Percentiles rank a stretch among this genome's conserved stretches.
phyloP scores from a whole-genome alignment of 345 rosid species.

The Murraya koenigii region DNA sequence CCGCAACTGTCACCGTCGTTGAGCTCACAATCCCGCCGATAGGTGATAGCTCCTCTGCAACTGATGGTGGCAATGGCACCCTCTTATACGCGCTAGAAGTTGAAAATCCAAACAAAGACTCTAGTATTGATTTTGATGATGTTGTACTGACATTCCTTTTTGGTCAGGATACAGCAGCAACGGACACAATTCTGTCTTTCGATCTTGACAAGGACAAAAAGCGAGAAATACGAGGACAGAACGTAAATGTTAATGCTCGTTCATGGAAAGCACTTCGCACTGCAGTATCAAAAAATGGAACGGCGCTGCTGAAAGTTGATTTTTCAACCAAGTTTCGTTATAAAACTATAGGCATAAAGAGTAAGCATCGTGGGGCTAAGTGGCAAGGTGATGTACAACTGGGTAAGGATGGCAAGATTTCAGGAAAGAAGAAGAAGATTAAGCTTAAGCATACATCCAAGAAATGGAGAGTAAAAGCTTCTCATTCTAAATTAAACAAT shows the following conservation, averaged over 20 bases:
- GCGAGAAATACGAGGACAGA: background rate
- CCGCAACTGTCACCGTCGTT: slow-evolving; percentile 24
- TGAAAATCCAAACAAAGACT: slow-evolving; percentile 38
- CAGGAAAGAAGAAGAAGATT: slow-evolving; percentile 43
- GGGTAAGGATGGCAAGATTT: slow-evolving; percentile 45
- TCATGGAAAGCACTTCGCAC: slow-evolving; percentile 19
- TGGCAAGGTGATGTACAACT: slow-evolving; percentile 26
- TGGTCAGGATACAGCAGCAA: slow-evolving; percentile 30
- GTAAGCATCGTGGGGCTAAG: slow-evolving; percentile 32
- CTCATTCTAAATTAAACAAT: slow-evolving; percentile 1
- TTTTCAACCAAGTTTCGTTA: slow-evolving; percentile 27
- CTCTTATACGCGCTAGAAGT: slow-evolving; percentile 31
- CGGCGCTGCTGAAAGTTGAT: slow-evolving; percentile 29
- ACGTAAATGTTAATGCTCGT: background rate
- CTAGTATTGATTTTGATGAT: slow-evolving; percentile 36
- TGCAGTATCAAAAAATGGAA: slow-evolving; percentile 23
- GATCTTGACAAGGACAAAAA: slow-evolving; percentile 27
- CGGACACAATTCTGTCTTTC: slow-evolving; percentile 18
- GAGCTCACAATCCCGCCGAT: slow-evolving; percentile 29
- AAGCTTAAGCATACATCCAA: slow-evolving; percentile 29
- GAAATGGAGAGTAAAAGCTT: slow-evolving; percentile 23
- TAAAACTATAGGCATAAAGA: slow-evolving; percentile 39
- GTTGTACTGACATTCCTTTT: slow-evolving; percentile 25
- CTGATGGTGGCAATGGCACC: slow-evolving; percentile 5
- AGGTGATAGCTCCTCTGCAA: background rate